These are phyloP conservation scores for Naganishia liquefaciens DNA, from an alignment of 1,284 basidiomycete species.

Conservation along the genomic window DNA sequence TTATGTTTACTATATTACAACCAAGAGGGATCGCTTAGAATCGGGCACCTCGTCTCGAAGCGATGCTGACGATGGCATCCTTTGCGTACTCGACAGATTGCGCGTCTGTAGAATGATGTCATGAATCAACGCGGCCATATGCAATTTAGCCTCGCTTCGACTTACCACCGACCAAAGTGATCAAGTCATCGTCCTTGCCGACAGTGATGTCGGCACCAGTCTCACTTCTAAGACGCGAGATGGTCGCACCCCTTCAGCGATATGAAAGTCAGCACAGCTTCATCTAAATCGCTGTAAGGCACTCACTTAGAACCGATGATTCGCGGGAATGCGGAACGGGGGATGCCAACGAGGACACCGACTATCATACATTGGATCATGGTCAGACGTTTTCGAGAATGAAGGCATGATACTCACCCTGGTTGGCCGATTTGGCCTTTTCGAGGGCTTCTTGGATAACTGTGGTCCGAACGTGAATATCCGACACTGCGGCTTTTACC, in stretches of 20 bases:
- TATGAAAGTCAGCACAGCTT: neutral
- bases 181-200: slow-evolving; percentile 77
- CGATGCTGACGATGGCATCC: slow-evolving; percentile 74
- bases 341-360: slow-evolving; percentile 54
- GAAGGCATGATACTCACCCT: slow-evolving; percentile 52
- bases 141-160: slow-evolving; percentile 6
- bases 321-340: slow-evolving; percentile 60
- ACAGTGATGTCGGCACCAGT: slow-evolving; percentile 87
- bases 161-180: slow-evolving; percentile 72
- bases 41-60: slow-evolving; percentile 41
- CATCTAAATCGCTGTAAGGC: neutral
- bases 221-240: slow-evolving; percentile 76
- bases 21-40: slow-evolving; percentile 15
- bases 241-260: slow-evolving; percentile 62
- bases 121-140: neutral
- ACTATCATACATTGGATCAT: slow-evolving; percentile 37
- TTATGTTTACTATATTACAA: slow-evolving; percentile 8
- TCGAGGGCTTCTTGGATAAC: slow-evolving; percentile 70
- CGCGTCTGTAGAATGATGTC: slow-evolving; percentile 56
- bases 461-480: slow-evolving; percentile 3
- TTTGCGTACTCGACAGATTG: slow-evolving; percentile 71
- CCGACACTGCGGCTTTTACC: neutral
- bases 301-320: slow-evolving; percentile 78
- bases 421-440: slow-evolving; percentile 61
- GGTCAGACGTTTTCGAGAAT: neutral